Evolutionary conservation across 2,329 filamentous ascomycete genomes (phyloP), one percentile per base, ranked within the genome.

Genomic region (Neonectria punicea): DNA sequence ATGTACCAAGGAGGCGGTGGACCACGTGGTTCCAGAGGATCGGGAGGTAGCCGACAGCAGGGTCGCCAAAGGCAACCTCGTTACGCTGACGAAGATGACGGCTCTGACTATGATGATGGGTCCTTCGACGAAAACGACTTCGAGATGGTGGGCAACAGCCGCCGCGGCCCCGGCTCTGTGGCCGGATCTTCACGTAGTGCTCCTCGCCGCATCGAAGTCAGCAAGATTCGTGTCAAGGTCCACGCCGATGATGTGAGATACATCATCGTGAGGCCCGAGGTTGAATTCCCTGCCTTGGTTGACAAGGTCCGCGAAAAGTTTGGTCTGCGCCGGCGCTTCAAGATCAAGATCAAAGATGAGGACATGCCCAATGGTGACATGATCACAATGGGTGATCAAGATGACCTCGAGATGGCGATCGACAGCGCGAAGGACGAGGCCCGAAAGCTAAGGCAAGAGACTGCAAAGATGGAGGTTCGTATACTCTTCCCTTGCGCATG

Each of bases 351-450:
- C 72, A 89, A 87, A 74, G 93, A 97, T 68, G 96, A 98, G 72
- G 92, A 93, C 71, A 80, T 84, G 65, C 87, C 87, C 1, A 85
- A 91, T 60, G 92, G 92, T 3, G 95, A 98, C 75, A 95, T 98
- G 92, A 97, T 99, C 75, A 98, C 95, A 34, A 91, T 99, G 88
- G 94, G 92, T 32, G 96, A 99, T 78, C 93, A 98, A 79, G 96
- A 99, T 75, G 96, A 99, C 81, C 81, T 98, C 67, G 94, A 98
- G 55, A 92, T 98, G 89, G 90, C 93, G 30, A 85, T 98, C 58
- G 86, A 88, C 78, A 87, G 84, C 51, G 90, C 90, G 7, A 92
- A 89, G 78, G 86, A 87, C 54, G 82, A 83, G 64, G 94, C 92
- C 53, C 88, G 85, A 80, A 92, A 88, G 78, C 91, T 95, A 76